These are phyloP conservation scores for Triticum timopheevii DNA, from an alignment of 176 grass and related monocot genomes.

Conservation along the genomic window DNA sequence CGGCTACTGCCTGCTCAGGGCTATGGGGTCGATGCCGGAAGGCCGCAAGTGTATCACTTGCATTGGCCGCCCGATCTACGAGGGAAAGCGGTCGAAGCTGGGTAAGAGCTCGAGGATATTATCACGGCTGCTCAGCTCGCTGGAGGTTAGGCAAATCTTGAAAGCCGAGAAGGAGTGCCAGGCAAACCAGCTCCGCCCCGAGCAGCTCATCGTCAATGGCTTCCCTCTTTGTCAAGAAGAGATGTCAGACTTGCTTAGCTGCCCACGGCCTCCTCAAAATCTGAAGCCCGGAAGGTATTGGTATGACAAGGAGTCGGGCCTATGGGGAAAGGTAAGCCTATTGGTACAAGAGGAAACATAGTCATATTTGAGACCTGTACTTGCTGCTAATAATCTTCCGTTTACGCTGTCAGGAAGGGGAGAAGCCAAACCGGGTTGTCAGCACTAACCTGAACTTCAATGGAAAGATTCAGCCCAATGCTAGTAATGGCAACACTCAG, in stretches of 20 bases:
- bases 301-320: slow-evolving; percentile 97
- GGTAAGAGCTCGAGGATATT: slow-evolving; percentile 83
- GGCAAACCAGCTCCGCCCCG: slow-evolving; percentile 87
- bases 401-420: slow-evolving; percentile 63
- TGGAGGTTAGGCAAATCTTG: slow-evolving; percentile 92
- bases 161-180: slow-evolving; percentile 91
- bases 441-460: slow-evolving; percentile 86
- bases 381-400: not conserved
- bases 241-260: slow-evolving; percentile 79
- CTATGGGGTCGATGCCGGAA: slow-evolving; percentile 97
- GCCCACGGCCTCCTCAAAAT: slow-evolving; percentile 71
- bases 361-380: not conserved
- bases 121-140: slow-evolving; percentile 56
- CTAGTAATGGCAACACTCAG: slow-evolving; percentile 85
- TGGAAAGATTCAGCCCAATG: slow-evolving; percentile 73
- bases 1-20: slow-evolving; percentile 75
- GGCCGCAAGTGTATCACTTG: slow-evolving; percentile 85
- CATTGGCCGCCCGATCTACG: slow-evolving; percentile 74
- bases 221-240: slow-evolving; percentile 60
- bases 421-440: slow-evolving; percentile 69
- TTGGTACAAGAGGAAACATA: not conserved
- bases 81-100: slow-evolving; percentile 69
- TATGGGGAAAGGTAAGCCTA: slow-evolving; percentile 83
- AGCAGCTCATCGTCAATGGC: slow-evolving; percentile 74
- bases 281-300: slow-evolving; percentile 95